Percentiles rank a stretch among this genome's conserved stretches.
phyloP scores from a whole-genome alignment of 257 asterid genomes.

The Dorcoceras hygrometricum region DNA sequence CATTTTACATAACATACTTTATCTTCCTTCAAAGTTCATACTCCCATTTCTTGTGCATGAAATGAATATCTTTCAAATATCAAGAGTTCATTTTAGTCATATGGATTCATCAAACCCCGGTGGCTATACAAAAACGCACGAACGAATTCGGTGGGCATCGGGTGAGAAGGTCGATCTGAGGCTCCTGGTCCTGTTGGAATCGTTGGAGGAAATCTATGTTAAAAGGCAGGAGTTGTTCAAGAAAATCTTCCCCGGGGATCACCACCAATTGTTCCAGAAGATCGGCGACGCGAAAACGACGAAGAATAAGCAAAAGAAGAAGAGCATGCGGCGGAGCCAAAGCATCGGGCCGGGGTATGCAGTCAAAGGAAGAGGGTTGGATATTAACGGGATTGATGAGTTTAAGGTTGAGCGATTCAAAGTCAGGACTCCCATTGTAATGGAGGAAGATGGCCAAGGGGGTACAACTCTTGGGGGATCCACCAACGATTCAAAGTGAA shows the following conservation, averaged over 20 bases:
- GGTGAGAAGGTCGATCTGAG: conserved; percentile 45
- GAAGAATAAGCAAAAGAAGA: conserved; percentile 30
- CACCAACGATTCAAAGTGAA: background rate
- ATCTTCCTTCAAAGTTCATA: too few relatives aligned
- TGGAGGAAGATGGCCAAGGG: conserved; percentile 12
- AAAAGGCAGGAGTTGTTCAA: conserved; percentile 36
- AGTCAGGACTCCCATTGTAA: conserved; percentile 41
- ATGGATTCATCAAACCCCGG: background rate
- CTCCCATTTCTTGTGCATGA: background rate
- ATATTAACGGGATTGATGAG: conserved; percentile 20
- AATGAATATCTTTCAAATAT: background rate
- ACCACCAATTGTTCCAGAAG: conserved; percentile 42
- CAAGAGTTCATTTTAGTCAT: background rate
- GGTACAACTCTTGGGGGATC: background rate
- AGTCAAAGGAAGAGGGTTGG: conserved; percentile 22
- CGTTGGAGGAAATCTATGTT: conserved; percentile 37
- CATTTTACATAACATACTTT: too few relatives aligned
- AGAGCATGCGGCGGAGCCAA: conserved; percentile 43
- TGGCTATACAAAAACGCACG: conserved; percentile 10
- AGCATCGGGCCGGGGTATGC: conserved; percentile 34
- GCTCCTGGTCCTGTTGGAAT: conserved; percentile 36
- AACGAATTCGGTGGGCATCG: conserved; percentile 49
- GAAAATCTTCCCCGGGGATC: conserved; percentile 34
- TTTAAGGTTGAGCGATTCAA: conserved; percentile 40
- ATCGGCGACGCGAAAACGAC: conserved; percentile 24